These are phyloP conservation scores for Aureoboletus auriporus DNA, from an alignment of 768 basidiomycete species.

Conservation along the genomic window DNA sequence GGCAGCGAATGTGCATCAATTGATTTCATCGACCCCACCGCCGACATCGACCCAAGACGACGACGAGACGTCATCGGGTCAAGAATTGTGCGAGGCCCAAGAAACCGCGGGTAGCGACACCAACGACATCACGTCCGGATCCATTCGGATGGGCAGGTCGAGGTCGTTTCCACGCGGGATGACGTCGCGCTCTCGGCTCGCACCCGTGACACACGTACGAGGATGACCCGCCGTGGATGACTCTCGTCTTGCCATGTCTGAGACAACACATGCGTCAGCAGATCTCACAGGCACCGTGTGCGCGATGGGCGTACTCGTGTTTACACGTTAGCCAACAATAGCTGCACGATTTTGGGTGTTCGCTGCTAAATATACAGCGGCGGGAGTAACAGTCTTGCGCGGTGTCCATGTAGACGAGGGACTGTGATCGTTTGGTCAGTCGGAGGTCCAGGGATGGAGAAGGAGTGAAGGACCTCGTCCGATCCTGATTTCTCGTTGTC, in stretches of 20 bases:
- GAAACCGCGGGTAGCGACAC: not conserved
- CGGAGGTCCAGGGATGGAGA: not conserved
- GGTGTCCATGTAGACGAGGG: constrained; percentile 25
- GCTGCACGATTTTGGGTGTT: constrained; percentile 22
- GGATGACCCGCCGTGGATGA: constrained; percentile 28
- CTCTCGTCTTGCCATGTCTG: constrained; percentile 28
- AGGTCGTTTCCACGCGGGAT: constrained; percentile 21
- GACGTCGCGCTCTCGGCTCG: constrained; percentile 14
- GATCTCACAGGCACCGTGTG: not conserved
- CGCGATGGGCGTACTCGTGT: constrained; percentile 16
- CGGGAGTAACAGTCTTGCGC: constrained; percentile 31
- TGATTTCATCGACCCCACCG: not conserved
- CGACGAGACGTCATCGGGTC: constrained; percentile 6
- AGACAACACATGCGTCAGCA: not conserved
- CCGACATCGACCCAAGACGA: not conserved
- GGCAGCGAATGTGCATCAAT: not conserved
- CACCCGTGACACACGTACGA: constrained; percentile 29
- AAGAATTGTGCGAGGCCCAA: constrained; percentile 7
- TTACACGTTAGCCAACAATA: constrained; percentile 29
- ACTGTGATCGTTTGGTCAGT: constrained; percentile 5
- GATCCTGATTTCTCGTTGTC: constrained; percentile 16
- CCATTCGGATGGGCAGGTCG: constrained; percentile 9
- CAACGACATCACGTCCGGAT: not conserved
- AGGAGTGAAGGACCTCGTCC: constrained; percentile 14
- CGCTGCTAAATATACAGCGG: constrained; percentile 26